Percentiles rank a stretch among this genome's conserved stretches.
Conservation (phyloP, 768 basidiomycete species). For the Brasilioporus rufonigricans region DNA sequence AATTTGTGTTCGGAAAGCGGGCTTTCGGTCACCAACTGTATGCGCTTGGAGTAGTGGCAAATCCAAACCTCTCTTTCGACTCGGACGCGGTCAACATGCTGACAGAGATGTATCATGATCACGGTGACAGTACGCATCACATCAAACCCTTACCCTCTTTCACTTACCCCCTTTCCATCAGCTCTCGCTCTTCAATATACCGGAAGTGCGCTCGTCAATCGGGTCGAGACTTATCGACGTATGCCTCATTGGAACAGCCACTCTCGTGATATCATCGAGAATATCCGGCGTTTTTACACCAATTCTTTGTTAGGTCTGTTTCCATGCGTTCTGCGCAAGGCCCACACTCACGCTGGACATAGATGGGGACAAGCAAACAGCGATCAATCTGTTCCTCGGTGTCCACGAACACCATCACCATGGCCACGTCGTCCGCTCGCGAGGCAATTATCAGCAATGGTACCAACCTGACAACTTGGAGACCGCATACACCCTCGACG, state of each 20-base stretch:
- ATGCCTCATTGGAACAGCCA: conserved; percentile 98
- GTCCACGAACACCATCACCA: conserved; percentile 58
- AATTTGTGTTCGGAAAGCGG: conserved; percentile 95
- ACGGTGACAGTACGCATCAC: conserved; percentile 77
- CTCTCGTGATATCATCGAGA: conserved; percentile 94
- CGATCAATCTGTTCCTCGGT: conserved; percentile 96
- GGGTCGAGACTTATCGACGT: conserved; percentile 92
- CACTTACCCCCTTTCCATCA: conserved; percentile 30
- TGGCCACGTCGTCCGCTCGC: conserved; percentile 47
- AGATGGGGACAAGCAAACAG: conserved; percentile 97
- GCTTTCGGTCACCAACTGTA: conserved; percentile 94
- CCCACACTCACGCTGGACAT: conserved; percentile 1
- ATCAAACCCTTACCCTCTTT: neutral
- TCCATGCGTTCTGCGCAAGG: neutral
- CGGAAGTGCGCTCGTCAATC: conserved; percentile 92
- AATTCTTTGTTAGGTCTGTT: conserved; percentile 81
- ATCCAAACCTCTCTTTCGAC: conserved; percentile 84
- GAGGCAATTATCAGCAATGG: conserved; percentile 84
- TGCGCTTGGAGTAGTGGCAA: conserved; percentile 85
- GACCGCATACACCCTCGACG: conserved; percentile 62
- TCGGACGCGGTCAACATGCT: conserved; percentile 95
- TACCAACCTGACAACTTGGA: conserved; percentile 69
- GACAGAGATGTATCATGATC: conserved; percentile 98
- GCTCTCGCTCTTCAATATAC: conserved; percentile 96
- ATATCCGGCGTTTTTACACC: conserved; percentile 90